Percentiles rank a stretch among this genome's conserved stretches.
phyloP scores from a whole-genome alignment of 164 flowering plant genomes.

The Houttuynia cordata region DNA sequence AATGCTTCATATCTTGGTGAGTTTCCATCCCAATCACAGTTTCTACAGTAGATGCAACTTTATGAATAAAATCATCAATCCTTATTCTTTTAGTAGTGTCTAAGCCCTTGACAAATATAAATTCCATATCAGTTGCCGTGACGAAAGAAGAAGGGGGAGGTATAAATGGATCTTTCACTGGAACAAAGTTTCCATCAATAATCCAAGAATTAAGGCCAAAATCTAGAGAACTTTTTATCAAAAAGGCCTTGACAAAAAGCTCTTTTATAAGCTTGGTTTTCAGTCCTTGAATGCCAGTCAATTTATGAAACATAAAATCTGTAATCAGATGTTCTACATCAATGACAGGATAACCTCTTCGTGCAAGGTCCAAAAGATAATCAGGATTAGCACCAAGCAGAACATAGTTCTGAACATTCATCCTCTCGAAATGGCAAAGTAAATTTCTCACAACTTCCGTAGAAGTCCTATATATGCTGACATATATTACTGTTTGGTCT shows the following conservation, averaged over 20 bases:
- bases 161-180: constrained; percentile 9
- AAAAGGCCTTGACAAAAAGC: constrained; percentile 35
- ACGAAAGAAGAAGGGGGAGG: constrained; percentile 24
- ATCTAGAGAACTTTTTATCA: constrained; percentile 39
- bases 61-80: constrained; percentile 28
- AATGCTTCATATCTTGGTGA: constrained; percentile 9
- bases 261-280: constrained; percentile 22
- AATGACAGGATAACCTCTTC: constrained; percentile 78
- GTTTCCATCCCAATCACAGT: constrained; percentile 13
- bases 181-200: constrained; percentile 42
- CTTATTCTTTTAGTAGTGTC: constrained; percentile 29
- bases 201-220: constrained; percentile 34
- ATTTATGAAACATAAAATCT: constrained; percentile 16
- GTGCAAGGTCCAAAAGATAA: constrained; percentile 52
- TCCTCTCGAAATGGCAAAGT: constrained; percentile 76
- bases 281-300: constrained; percentile 17
- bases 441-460: constrained; percentile 35
- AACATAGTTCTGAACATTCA: constrained; percentile 48
- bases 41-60: constrained; percentile 15
- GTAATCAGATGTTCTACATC: constrained; percentile 31
- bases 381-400: constrained; percentile 44
- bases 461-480: constrained; percentile 35
- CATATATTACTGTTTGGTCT: constrained; percentile 36
- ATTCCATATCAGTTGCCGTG: constrained; percentile 23
- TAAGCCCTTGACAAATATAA: constrained; percentile 39